A percentile compares a stretch with the other conserved stretches of the same genome.
These are phyloP conservation scores for Rosa multiflora DNA, from an alignment of 306 rosid genomes.

Conservation along the genomic window DNA sequence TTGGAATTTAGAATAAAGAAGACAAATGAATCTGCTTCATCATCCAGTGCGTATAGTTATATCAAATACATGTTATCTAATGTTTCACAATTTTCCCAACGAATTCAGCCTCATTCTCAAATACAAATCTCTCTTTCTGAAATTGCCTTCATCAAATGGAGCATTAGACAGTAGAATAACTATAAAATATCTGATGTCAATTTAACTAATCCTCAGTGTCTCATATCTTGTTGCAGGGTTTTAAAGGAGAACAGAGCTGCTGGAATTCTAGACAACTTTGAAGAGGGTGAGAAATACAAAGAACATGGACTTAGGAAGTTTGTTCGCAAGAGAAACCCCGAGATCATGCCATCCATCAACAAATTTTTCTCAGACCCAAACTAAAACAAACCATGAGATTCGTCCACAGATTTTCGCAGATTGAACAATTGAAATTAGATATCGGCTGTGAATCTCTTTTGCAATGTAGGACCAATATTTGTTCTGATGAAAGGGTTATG, in stretches of 20 bases:
- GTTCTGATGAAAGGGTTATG: neutral
- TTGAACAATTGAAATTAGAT: neutral
- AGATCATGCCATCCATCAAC: constrained; percentile 92
- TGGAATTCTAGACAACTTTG: constrained; percentile 80
- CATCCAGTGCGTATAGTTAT: neutral
- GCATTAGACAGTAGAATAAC: neutral
- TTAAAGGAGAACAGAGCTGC: constrained; percentile 76
- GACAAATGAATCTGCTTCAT: neutral
- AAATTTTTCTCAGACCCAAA: constrained; percentile 68
- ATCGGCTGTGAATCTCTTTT: neutral
- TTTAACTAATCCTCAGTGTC: neutral
- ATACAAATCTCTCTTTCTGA: neutral
- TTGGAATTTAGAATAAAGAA: neutral
- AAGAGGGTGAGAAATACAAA: constrained; percentile 45
- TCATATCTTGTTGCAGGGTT: constrained; percentile 53
- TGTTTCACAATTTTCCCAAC: neutral
- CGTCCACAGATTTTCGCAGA: neutral
- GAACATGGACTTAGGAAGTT: constrained; percentile 56
- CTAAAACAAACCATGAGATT: neutral
- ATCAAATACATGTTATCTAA: neutral
- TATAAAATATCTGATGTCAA: neutral
- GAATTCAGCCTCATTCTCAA: neutral
- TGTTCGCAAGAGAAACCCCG: constrained; percentile 54
- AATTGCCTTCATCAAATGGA: neutral
- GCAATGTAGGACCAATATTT: neutral